Evolutionary conservation across 441 rosid genomes (phyloP), one percentile per base, ranked within the genome.

Genomic region (Dalechampia spathulata): DNA sequence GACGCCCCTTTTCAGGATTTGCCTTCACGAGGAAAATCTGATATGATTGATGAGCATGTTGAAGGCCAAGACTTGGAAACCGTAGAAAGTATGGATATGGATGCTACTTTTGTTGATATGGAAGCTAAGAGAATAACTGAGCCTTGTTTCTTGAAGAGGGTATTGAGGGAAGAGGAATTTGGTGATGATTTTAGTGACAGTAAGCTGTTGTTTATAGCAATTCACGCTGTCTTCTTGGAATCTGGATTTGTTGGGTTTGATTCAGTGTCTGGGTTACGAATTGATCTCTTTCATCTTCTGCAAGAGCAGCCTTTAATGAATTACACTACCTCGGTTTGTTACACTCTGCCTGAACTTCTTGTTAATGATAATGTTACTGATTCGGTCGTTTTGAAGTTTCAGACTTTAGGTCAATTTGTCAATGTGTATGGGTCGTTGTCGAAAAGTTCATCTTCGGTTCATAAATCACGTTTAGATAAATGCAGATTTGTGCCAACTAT

Each of bases 201-300:
- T 47, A 74, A 78, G 75, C 73, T 70, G 7, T 48, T 85, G 47
- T 80, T 76, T 39, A 22, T 76, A 40, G 83, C 92, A 2, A 70
- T 85, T 64, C 92, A 86, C 39, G 90, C 91, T 0, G 82, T 86
- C 34, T 68, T 91, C 52, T 55, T 79, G 48, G 91, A 91, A 53
- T 82, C 82, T 21, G 91, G 94, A 19, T 88, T 86, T 52, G 67
- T 78, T n/a, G 76, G 79, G 22, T 64, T 76, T 4, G 69, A 82
- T 69, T 39, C 72, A 0, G 50, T 19, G 16, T 77, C 79, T 7
- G 62, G 74, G 4, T 41, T 49, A 53, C 63, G 64, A 17, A 59
- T 75, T 30, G 79, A 78, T 65, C 54, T 63, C 63, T 65, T 84
- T 55, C 69, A 59, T 57, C 60, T 86, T 21, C 70, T 83, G 2